Evolutionary conservation across 225 moss, liverwort and hornwort species (phyloP), one percentile per base, ranked within the genome.

Genomic region (Ulota crispa): DNA sequence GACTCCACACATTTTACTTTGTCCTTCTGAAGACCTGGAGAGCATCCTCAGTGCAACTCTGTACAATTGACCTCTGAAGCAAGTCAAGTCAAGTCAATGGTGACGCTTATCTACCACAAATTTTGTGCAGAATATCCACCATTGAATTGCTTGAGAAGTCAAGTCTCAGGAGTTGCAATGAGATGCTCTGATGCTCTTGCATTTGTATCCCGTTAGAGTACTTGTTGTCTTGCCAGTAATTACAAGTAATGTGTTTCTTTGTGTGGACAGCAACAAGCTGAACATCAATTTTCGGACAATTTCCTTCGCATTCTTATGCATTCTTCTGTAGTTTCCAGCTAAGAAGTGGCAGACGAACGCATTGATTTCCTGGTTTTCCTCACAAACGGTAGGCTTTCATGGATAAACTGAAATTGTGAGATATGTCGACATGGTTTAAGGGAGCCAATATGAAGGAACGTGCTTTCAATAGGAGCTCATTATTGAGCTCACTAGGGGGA

Each of bases 1-100:
- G 78, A 64, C 60, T 42, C 74, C 86, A 66, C 71, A 81, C 88
- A 78, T 86, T 54, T 50, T 50, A 16, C 18, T 78, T 55, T 54
- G 88, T 86, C 88, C 88, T 83, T 72, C 77, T 56, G 78, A 81
- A 43, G 64, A 63, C 45, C 14, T 45, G 18, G 50, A 50, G 50
- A 21, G 32, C 7, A 21, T 72, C n/a, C 23, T 2, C 0, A 14
- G 4, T 53, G 3, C 8, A 23, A 54, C 0, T 0, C 0, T 72
- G 4, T n/a, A 13, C 14, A 32, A 0, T 0, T 0, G 28, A 27
- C 27, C 13, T 14, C 28, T 57, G 3, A 28, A 61, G 50, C 50
- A 50, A 16, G 50, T 50, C 14, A 71, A 34, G n/a, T 15, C 0
- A 73, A 34, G n/a, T 15, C 0, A 73, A 73, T 56, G 0, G 1